Evolutionary conservation across 225 moss, liverwort and hornwort genomes (phyloP), one percentile per base, ranked within the genome.

Genomic region (Pleurozium schreberi): DNA sequence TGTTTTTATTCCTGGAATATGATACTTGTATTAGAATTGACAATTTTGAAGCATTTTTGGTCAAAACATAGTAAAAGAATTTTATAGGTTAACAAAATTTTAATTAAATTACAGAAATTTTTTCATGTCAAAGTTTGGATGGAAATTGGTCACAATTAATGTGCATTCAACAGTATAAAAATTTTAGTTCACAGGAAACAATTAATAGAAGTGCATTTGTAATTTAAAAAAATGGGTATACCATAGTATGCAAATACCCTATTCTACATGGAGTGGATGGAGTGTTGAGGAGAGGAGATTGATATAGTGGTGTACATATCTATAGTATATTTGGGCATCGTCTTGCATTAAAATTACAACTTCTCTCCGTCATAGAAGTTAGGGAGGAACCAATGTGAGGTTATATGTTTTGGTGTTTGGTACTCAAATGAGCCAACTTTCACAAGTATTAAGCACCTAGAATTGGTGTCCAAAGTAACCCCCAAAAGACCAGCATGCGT

Each of bases 261-360:
- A 38, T 4, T 67, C 38, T 30, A 73, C 0, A 0, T 17, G 10
- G 3, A 73, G 7, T 28, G 2, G 28, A 45, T 45, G 71, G 43
- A 43, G 1, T 16, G 1, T 43, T 27, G 3, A 5, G 0, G 2
- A 71, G 10, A 8, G 3, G 2, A 2, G 1, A 73, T 73, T 73
- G 45, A 3, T 73, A 10, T 30, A 2, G 17, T 71, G 3, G 43
- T 30, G 4, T 30, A 2, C 5, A 27, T 28, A 18, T 28, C 18
- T 4, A 30, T 18, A 73, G 2, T 27, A 43, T 10, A 17, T 10
- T 28, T 28, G 45, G 10, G 5, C 11, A 47, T 30, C 30, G 3
- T 10, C 47, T 73, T 45, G 18, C 17, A 45, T 28, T 15, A 28
- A 27, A 45, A 45, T 30, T 45, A 45, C 4, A 33, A 33, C 17